Evolutionary conservation across 768 basidiomycete genomes (phyloP), one percentile per base, ranked within the genome.

Genomic region (Phallus indusiatus): DNA sequence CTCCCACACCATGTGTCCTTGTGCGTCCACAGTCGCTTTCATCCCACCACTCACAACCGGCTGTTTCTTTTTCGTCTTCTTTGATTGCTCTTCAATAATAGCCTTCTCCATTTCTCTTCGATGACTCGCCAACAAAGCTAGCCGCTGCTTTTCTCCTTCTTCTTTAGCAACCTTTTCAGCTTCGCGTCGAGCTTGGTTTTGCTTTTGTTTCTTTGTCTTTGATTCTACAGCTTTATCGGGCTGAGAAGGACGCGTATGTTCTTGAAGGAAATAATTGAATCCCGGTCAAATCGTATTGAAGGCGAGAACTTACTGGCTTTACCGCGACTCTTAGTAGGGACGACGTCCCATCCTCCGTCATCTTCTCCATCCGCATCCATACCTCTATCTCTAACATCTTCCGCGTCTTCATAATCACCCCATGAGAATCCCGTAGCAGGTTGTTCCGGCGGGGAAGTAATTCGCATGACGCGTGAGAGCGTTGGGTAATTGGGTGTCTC

Each of bases 261-360:
- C 28, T 53, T 8, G 57, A 10, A 50, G 56, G 16, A 61, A 11
- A 9, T 52, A 52, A 74, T 59, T 69, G 81, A 80, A 75, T 22
- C 71, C 63, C 51, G 28, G 18, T 20, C 22, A 48, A 59, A n/a
- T 21, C 21, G 21, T 12, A 49, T 20, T 22, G 22, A 35, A 36
- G 33, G 20, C 35, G 59, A 42, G 24, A 47, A 70, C 70, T 49
- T 55, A 74, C 71, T 66, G 56, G 66, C 36, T 57, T 74, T 75
- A 42, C 71, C 67, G 59, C 78, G 77, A 64, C 81, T 81, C 71
- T 75, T 80, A 10, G 9, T 42, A 42, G n/a, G 14, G 64, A 92
- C 88, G 47, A 89, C 80, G 21, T 82, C 86, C 90, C 89, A 91
- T 17, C 75, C 76, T 1, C 83, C 86, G 54, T 85, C 88, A 56